Percentiles rank a stretch among this genome's conserved stretches.
Conservation (phyloP, 805 yeast genomes). For the Pichia deserticola region DNA sequence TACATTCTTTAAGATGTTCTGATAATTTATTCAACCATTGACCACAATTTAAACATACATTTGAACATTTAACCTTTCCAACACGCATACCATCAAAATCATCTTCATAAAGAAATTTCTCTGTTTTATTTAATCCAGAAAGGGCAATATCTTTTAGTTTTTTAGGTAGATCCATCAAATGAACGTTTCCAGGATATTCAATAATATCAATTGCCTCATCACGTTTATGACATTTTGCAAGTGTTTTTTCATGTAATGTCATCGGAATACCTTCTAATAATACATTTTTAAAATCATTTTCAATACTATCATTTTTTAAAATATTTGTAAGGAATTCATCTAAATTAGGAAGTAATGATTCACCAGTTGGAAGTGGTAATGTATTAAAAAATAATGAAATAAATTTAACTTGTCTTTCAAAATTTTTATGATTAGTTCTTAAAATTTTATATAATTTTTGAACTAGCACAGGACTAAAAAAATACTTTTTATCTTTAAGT, state of each 20-base stretch:
- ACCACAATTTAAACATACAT: constrained; percentile 24
- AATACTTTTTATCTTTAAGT: not conserved
- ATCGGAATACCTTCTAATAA: not conserved
- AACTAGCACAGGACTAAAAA: constrained; percentile 22
- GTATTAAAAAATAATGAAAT: constrained; percentile 24
- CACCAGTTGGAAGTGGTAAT: constrained; percentile 17
- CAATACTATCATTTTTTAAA: constrained; percentile 11
- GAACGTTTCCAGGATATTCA: constrained; percentile 49
- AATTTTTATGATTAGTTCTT: constrained; percentile 26
- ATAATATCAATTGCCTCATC: constrained; percentile 12
- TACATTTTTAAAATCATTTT: constrained; percentile 11
- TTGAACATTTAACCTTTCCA: not conserved
- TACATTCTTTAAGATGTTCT: constrained; percentile 16
- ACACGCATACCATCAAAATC: constrained; percentile 3
- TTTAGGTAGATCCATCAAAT: constrained; percentile 44
- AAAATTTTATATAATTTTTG: constrained; percentile 34
- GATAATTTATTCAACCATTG: constrained; percentile 8
- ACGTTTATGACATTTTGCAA: constrained; percentile 1
- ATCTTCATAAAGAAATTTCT: not conserved
- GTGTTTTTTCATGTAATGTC: not conserved
- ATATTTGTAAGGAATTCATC: constrained; percentile 16
- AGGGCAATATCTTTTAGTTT: constrained; percentile 10
- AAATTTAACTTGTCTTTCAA: constrained; percentile 26
- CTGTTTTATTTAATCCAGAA: not conserved
- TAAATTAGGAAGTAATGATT: constrained; percentile 11